Conservation (phyloP, 257 asterid species). For the Osmanthus fragrans region DNA sequence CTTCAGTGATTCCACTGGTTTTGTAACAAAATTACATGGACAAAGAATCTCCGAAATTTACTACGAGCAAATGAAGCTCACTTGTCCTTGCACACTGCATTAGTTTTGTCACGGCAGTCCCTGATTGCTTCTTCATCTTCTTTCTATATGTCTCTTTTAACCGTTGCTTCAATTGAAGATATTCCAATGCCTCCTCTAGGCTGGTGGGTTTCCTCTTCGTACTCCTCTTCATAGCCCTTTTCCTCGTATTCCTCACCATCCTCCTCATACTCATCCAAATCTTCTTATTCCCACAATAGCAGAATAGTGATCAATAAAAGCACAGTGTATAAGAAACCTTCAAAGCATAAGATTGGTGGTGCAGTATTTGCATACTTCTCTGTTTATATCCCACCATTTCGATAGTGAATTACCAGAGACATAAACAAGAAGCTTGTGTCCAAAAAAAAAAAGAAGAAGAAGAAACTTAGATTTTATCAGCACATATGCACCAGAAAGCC, state of each 20-base stretch:
- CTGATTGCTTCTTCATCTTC: slow-evolving; percentile 67
- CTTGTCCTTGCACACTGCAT: slow-evolving; percentile 51
- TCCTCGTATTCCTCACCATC: slow-evolving; percentile 56
- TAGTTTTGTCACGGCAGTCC: slow-evolving; percentile 45
- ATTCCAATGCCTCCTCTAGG: slow-evolving; percentile 74
- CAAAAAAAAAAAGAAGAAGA: too few relatives aligned
- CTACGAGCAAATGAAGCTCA: slow-evolving; percentile 35
- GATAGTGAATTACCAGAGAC: slow-evolving; percentile 19
- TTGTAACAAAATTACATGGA: neutral
- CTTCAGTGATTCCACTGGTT: neutral
- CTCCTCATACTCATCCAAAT: slow-evolving; percentile 76
- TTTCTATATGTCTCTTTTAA: slow-evolving; percentile 62
- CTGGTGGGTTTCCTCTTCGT: slow-evolving; percentile 52
- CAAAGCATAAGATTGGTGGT: neutral
- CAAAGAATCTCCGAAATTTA: neutral
- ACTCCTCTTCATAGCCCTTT: slow-evolving; percentile 27
- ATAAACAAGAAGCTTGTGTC: neutral
- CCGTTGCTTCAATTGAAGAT: slow-evolving; percentile 63
- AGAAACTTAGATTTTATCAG: too few relatives aligned
- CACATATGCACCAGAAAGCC: too few relatives aligned
- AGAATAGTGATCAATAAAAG: neutral
- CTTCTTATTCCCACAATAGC: slow-evolving; percentile 59
- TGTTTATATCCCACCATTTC: slow-evolving; percentile 49
- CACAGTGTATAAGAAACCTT: neutral
- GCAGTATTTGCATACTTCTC: slow-evolving; percentile 39